Base-by-base conservation (phyloP, 2,329 filamentous ascomycete species). In the Lachnellula occidentalis region DNA sequence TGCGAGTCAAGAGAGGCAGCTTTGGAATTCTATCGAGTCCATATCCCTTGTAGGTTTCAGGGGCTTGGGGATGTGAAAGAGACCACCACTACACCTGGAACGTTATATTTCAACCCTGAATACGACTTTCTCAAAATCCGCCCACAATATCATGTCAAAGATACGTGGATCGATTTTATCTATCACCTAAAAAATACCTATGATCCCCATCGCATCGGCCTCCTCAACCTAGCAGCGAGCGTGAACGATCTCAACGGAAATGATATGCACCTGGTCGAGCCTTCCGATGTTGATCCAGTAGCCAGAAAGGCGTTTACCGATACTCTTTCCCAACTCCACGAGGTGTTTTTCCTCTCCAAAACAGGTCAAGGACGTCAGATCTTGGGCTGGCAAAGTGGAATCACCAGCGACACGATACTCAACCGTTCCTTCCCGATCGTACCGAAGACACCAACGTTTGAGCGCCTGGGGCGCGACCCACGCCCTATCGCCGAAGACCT, bases 81-180 rank as follows among this genome's bases (percentile, higher is more conserved):
- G 15, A 34, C 34, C 34, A 42, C 9, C 34, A 31, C 42, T 45
- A 31, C 42, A 31, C 39, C 21, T 21, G 19, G 34, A 50, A 42
- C 37, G 11, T 37, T 50, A 8, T 50, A 50, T 24, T 42, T 50
- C 17, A 50, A 50, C 42, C 48, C 48, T 14, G 48, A 45, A 50
- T 50, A 43, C 21, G 48, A 50, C 48, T 50, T 50, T 22, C 39
- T 50, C 19, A 19, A 42, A 19, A 36, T 50, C 19, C 39, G 24
- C 9, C 9, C 39, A 43, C 3, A 12, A 17, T 17, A 21, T 14
- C 19, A 14, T 39, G 11, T 31, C 24, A 12, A 43, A 24, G 6
- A 50, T 21, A 17, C 36, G 4, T 43, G 43, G 31, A 31, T 50
- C 36, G 48, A 42, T 21, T 50, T 50, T 17, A 17, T 50, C 39